Evolutionary conservation across 2,329 filamentous ascomycete genomes (phyloP), one percentile per base, ranked within the genome.

Genomic region (Gnomoniopsis sp.): DNA sequence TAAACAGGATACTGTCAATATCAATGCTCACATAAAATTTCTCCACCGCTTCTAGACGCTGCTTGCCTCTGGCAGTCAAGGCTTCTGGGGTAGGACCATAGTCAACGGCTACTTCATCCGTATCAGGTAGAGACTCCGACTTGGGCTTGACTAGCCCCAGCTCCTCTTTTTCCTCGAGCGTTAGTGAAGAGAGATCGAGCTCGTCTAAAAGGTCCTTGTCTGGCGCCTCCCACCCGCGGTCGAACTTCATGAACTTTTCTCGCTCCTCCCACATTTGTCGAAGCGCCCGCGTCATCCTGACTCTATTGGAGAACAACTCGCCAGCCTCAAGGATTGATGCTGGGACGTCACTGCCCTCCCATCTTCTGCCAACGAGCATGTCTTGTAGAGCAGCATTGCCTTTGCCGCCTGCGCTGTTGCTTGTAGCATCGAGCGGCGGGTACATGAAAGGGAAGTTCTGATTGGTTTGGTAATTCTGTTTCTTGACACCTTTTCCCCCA

Each of bases 391-490:
- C 89, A 6, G 92, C 90, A 21, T 83, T 84, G 14, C 93, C 93
- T 70, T 96, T 97, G 1, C 93, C 93, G 53, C 95, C 93, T 41
- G 93, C 87, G 65, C 88, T 90, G 69, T 96, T 96, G 74, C 92
- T 96, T 23, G 86, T 88, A 62, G 88, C 88, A 72, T 97, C 93
- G 19, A 97, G 78, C 1, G 95, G 95, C 2, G 95, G 95, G 66
- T 99, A 99, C 76, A 99, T 87, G 69, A 99, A 98, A 0, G 95
- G 95, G 64, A 99, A 98, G 70, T 97, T 95, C 67, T 99, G 95
- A 69, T 99, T 99, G 0, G 95, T 99, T 72, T 99, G 95, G 68
- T 99, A 99, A 66, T 98, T 99, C 69, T 99, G 95, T 71, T 99
- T 99, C 79, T 99, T 99, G 1, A 89, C 93, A 54, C 90, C 91